Evolutionary conservation across 2,329 filamentous ascomycete species (phyloP), one percentile per base, ranked within the genome.

Genomic region (Emergomyces pasteurianus): DNA sequence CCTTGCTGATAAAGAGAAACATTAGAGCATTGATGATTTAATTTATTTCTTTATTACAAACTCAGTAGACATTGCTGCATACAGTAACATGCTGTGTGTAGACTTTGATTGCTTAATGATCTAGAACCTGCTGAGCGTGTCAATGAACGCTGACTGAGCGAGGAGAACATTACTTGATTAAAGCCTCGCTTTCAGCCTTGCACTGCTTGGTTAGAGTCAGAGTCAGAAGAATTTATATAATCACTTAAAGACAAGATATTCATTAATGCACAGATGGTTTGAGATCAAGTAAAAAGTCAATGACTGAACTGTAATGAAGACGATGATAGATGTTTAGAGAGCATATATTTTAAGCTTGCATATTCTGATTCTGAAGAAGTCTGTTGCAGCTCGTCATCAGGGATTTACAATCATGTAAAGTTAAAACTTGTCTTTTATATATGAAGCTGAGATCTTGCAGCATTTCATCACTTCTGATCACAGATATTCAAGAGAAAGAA

Each of bases 91-190:
- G 14, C 68, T 70, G 18, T 2, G 66, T 66, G 47, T 67, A 67
- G 5, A 68, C 67, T n/a, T n/a, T n/a, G n/a, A n/a, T 59, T 67
- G 69, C 31, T 58, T 61, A 59, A 36, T 36, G 34, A 8, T 9
- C 34, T 36, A 36, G 34, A 9, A 36, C 9, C 34, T 36, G 21
- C 49, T 59, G 36, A 57, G 50, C 61, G 34, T 9, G 34, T 9
- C 55, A 56, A 59, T 55, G 58, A 36, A 36, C 9, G 64, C 61
- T 59, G 62, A 53, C 42, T 52, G 50, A 49, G 50, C 23, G 63
- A 64, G n/a, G 65, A 70, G 23, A 66, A 65, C 52, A 63, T 50
- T n/a, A 69, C 60, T 60, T 69, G 64, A 52, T 65, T 70, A 21
- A 68, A 60, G 9, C 60, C 49, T 38, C 67, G 67, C 60, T 70